Base-by-base conservation (phyloP, 75 land plant species). In the Selaginella tamariscina region DNA sequence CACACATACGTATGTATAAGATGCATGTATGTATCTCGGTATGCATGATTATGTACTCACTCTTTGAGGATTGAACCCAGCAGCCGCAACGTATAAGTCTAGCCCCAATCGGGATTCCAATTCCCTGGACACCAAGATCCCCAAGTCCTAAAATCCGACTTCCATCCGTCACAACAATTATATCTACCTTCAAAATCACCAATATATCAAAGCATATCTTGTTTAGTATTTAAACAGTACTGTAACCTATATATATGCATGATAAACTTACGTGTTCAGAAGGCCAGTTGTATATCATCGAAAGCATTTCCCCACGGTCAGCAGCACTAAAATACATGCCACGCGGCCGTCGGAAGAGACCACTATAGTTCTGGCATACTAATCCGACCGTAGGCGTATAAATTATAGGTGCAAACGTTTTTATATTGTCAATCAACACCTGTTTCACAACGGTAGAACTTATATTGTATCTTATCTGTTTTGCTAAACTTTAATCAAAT, bases 291-390 rank as follows among this genome's bases (percentile, higher is more conserved):
- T 95, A 95, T 64, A 95, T 84, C 91, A 95, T 87, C 26, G 96
- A 90, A 91, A 85, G 83, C 99, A 95, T 95, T 69, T 95, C 99
- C 49, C 99, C 96, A 39, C 88, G 97, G 79, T 95, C 99, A 33
- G 68, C 80, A 55, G 99, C 86, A 74, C 97, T 95, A 54, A 95
- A 95, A 65, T 90, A 95, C 99, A 95, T 95, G 29, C 99, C 99
- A 39, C 99, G 80, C 5, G 99, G 99, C 30, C 99, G 78, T 69
- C 99, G 78, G 66, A 82, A 95, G 56, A 95, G 79, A 18, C 99
- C 99, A 78, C 96, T 87, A 65, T 90, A 95, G 56, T 91, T 91
- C 67, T 90, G 99, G 68, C 99, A 95, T 62, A 95, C 96, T 65
- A 87, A 75, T 2, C 99, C 99, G 23, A 95, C 96, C 23, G 99